These are phyloP conservation scores for Candida pseudoglaebosa DNA, from an alignment of 805 yeast genomes.

Conservation along the genomic window DNA sequence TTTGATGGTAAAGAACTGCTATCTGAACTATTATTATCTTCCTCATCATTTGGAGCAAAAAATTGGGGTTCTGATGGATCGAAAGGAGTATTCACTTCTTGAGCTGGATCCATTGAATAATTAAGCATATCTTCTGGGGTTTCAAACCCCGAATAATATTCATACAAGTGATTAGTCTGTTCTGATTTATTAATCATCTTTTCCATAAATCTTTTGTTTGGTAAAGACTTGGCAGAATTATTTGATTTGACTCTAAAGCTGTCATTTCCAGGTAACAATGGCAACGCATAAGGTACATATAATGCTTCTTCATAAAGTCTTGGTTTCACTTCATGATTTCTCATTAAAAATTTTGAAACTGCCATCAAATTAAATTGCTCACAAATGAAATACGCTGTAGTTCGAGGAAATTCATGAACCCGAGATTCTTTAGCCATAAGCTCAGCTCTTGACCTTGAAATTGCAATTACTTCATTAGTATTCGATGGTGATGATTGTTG, in stretches of 20 bases:
- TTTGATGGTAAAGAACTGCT: not conserved
- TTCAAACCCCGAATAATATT: conserved; percentile 79
- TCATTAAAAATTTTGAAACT: conserved; percentile 59
- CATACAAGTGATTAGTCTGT: conserved; percentile 87
- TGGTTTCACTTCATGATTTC: conserved; percentile 79
- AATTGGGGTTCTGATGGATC: conserved; percentile 93
- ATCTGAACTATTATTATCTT: not conserved
- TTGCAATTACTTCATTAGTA: conserved; percentile 14
- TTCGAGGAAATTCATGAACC: conserved; percentile 67
- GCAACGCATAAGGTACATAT: conserved; percentile 84
- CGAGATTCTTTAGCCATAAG: conserved; percentile 55
- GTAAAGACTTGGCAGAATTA: conserved; percentile 42
- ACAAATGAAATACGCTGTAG: conserved; percentile 88
- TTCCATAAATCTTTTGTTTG: conserved; percentile 58
- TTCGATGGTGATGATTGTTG: not conserved
- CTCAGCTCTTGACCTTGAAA: conserved; percentile 50
- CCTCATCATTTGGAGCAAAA: conserved; percentile 47
- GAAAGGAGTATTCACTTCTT: conserved; percentile 51
- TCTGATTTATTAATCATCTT: conserved; percentile 75
- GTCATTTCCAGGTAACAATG: conserved; percentile 78
- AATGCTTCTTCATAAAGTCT: conserved; percentile 89
- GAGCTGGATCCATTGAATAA: conserved; percentile 43
- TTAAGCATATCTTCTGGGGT: conserved; percentile 54
- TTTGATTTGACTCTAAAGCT: conserved; percentile 76
- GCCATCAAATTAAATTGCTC: conserved; percentile 70